Base-by-base conservation (phyloP, 139 green algal species). In the Mychonastes homosphaera region DNA sequence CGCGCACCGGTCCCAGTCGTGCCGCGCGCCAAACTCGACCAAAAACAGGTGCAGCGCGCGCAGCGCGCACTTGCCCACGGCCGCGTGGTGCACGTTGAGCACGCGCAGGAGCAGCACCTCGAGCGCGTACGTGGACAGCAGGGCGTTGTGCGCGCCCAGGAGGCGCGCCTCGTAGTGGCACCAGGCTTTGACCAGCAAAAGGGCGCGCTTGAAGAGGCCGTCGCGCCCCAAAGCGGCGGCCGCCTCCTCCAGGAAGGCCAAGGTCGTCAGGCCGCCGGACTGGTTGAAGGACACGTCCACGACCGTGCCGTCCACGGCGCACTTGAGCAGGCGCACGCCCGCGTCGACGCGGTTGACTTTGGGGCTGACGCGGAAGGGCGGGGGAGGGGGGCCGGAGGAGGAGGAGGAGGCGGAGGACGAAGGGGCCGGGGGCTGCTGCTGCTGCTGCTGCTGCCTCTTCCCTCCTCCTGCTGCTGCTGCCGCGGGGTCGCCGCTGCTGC, bases 151-250 rank as follows among this genome's bases (percentile, higher is more conserved):
- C 0, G 92, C 91, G 23, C 92, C 92, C 46, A 98, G 67, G 53
- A 98, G 61, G 3, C 90, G 73, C 63, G 75, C 87, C 77, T 98
- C 92, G 58, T 98, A 98, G 67, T 94, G 97, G 74, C 87, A 95
- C 92, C 92, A 98, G 0, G 90, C 90, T 72, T 98, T 98, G 43
- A 96, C 76, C 70, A 97, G 68, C 21, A 98, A 88, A 43, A 98
- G 88, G 67, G 82, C 89, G 38, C 83, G 76, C 72, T 96, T 98
- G 76, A 98, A 95, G 2, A 98, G 73, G 70, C 96, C 79, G 12
- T 82, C 57, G 15, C 67, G 57, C 8, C 79, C 73, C 29, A 97
- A 86, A 18, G 69, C 58, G 15, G 58, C 43, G 77, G 95, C 86
- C 35, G 89, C 72, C 3, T 78, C 77, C 69, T 97, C 88, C 45